Evolutionary conservation across 2,329 filamentous ascomycete genomes (phyloP), one percentile per base, ranked within the genome.

Genomic region (Fusarium circinatum): DNA sequence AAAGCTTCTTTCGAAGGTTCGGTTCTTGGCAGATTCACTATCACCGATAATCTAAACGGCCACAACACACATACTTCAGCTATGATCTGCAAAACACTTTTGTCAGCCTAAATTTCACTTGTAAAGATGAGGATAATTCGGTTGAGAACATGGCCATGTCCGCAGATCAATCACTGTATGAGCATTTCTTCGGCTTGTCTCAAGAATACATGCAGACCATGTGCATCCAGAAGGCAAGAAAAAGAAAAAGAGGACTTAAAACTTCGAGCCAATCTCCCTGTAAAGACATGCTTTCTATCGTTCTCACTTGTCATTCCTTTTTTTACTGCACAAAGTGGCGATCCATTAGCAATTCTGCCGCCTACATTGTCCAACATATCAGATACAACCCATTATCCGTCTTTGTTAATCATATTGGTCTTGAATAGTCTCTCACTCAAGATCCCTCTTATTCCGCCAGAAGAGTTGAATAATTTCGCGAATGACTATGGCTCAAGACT

Each of bases 1-100:
- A 39, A 68, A 56, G 55, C 65, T 62, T 68, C 64, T 68, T 52
- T 61, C 38, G 11, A 54, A 49, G 48, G 30, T 62, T 62, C 54
- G 30, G 41, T 41, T 52, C 47, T 62, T 36, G 22, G 17, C 36
- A 51, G 12, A 10, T 34, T 51, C 48, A 34, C 48, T 24, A 34
- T 51, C 30, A 34, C 22, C 12, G 12, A n/a, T 34, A 51, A 51
- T 34, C 22, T 34, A 34, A 51, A 24, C 30, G n/a, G 9, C 32
- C 32, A 32, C 32, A 32, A 32, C 32, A 32, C 30, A 32, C 48
- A 51, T 24, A 51, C 30, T 32, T 24, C 15, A 51, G 18, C 17
- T 24, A 24, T 24, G 17, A 20, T 24, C 12, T 34, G 34, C 48
- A 13, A 48, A 48, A 22, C 13, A 22, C 18, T 14, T 48, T 48